Evolutionary conservation across 2,329 filamentous ascomycete genomes (phyloP), one percentile per base, ranked within the genome.

Genomic region (Colletotrichum limetticola): DNA sequence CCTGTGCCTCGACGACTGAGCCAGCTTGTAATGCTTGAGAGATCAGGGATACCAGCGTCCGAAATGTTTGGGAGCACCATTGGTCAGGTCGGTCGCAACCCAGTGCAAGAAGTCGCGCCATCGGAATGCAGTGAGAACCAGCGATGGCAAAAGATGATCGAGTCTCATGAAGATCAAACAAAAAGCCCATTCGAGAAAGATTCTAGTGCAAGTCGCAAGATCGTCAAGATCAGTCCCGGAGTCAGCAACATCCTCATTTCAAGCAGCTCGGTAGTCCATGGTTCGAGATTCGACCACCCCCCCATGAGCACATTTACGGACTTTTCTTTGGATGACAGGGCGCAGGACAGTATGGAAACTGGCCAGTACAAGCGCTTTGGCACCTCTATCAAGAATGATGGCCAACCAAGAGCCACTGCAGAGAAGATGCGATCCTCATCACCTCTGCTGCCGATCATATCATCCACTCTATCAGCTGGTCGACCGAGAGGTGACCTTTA

Each of bases 1-100:
- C 74, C 74, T 16, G 55, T 73, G 19, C 72, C 74, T 6, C 62
- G 55, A 53, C 58, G 74, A 32, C n/a, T 74, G 19, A 74, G 64
- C 46, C 72, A 68, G 42, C 58, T 75, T 4, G 6, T 68, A 11
- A 24, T 59, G 1, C 32, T 19, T 16, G 16, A 59, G 12, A 37
- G 16, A 22, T 46, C 58, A 14, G 16, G 26, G 11, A 35, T 46
- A 22, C 24, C 32, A 9, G 6, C 26, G 12, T 61, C 60, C 6
- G 46, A 71, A 8, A 30, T 24, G 1, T 62, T 59, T 16, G 55
- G 42, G n/a, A 74, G 71, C 16, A 71, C 66, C 28, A 37, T 52
- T 24, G 71, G 46, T n/a, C 30, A 65, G 59, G 35, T 75, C 42
- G 28, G 71, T 9, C 22, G 22, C 24, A 59, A 55, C 26, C 22